Conservation (phyloP, 2,329 filamentous ascomycete genomes). For the Monosporascus sp. region DNA sequence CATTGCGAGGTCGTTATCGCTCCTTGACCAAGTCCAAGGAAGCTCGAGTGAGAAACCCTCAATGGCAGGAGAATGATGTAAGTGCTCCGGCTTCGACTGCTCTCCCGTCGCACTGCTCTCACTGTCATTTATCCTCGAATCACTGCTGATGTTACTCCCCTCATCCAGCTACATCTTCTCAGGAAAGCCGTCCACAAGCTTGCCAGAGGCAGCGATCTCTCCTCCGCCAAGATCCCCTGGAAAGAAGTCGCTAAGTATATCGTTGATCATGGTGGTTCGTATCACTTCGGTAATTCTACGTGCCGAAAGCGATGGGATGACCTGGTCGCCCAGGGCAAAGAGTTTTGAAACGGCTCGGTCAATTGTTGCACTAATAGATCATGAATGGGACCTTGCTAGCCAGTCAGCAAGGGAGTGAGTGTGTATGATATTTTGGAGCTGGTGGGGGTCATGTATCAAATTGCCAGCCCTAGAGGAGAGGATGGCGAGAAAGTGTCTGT, state of each 20-base stretch:
- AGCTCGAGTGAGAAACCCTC: conserved; percentile 59
- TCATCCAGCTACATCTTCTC: conserved; percentile 38
- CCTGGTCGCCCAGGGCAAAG: conserved; percentile 25
- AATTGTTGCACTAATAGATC: background rate
- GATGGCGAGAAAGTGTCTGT: conserved; percentile 11
- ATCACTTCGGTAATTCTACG: conserved; percentile 54
- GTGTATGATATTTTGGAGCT: conserved; percentile 10
- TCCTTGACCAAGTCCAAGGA: conserved; percentile 59
- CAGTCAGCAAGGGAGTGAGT: background rate
- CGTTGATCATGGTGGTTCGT: conserved; percentile 44
- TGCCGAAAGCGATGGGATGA: conserved; percentile 55
- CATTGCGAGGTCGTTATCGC: conserved; percentile 63
- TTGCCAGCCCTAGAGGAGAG: background rate
- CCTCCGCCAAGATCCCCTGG: conserved; percentile 45
- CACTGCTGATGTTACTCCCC: conserved; percentile 1
- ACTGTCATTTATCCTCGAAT: background rate
- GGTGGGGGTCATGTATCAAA: conserved; percentile 13
- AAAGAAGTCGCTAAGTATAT: conserved; percentile 53
- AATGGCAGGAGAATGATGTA: conserved; percentile 61
- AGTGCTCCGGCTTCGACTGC: conserved; percentile 30
- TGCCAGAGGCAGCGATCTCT: conserved; percentile 23
- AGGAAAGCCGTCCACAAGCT: conserved; percentile 37
- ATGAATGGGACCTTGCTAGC: background rate
- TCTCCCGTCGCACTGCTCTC: background rate
- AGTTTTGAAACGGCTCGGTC: conserved; percentile 1